Conservation (phyloP, 345 rosid genomes). For the Boechera retrofracta region DNA sequence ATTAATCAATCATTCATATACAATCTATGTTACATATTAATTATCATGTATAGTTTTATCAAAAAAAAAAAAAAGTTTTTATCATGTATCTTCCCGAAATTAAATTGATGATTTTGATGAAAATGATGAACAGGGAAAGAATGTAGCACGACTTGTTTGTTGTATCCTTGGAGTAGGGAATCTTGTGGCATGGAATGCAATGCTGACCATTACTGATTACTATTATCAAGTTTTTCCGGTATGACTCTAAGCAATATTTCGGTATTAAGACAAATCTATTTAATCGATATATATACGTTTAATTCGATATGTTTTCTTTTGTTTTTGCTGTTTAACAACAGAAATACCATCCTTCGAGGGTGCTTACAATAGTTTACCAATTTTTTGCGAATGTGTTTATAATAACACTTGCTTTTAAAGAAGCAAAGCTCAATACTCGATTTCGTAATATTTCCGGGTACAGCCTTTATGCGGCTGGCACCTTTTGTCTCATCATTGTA, state of each 20-base stretch:
- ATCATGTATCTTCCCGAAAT: not conserved
- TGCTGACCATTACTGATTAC: constrained; percentile 81
- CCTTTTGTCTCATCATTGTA: constrained; percentile 72
- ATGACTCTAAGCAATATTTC: not conserved
- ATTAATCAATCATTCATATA: constrained; percentile 9
- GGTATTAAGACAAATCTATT: not conserved
- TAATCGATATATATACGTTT: too few relatives aligned
- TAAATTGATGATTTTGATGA: not conserved
- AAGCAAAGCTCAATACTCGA: constrained; percentile 75
- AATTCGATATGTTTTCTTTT: not conserved
- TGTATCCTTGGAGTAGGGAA: constrained; percentile 82
- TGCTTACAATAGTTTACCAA: constrained; percentile 82
- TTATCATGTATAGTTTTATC: not conserved
- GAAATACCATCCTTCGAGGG: constrained; percentile 78
- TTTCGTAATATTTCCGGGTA: constrained; percentile 72
- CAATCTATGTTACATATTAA: not conserved
- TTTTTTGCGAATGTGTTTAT: constrained; percentile 70
- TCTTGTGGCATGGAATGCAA: constrained; percentile 85
- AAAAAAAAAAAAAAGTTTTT: too few relatives aligned
- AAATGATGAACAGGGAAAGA: constrained; percentile 60
- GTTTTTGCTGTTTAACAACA: constrained; percentile 33
- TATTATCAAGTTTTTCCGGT: constrained; percentile 71
- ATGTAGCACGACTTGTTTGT: constrained; percentile 63
- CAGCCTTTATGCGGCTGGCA: constrained; percentile 55
- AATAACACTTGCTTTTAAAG: constrained; percentile 62